phyloP scores from a whole-genome alignment of 441 rosid genomes.

The Corymbia calophylla region DNA sequence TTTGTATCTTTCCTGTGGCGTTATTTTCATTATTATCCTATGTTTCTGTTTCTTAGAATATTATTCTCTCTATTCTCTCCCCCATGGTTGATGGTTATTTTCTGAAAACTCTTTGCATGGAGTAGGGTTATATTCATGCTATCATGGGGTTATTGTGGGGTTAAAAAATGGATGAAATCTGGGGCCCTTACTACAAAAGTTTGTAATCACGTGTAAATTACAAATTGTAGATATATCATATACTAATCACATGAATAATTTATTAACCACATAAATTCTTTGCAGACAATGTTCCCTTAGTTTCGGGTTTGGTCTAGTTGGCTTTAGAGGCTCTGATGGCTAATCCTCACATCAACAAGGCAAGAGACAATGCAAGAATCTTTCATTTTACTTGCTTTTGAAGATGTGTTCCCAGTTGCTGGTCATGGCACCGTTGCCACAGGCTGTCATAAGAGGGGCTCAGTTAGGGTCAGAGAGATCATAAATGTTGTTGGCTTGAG shows the following conservation, averaged over 20 bases:
- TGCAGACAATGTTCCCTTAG: conserved; percentile 79
- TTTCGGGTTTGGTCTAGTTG: conserved; percentile 77
- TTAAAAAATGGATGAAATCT: neutral
- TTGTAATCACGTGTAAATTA: neutral
- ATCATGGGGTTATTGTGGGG: neutral
- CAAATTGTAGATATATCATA: neutral
- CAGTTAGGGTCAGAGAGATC: conserved; percentile 60
- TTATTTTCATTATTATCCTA: neutral
- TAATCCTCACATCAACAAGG: conserved; percentile 61
- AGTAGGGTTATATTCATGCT: neutral
- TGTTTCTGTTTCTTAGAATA: neutral
- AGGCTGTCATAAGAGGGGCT: conserved; percentile 88
- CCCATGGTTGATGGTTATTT: neutral
- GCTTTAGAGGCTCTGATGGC: conserved; percentile 80
- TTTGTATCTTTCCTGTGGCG: neutral
- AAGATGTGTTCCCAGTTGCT: conserved; percentile 82
- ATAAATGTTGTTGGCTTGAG: conserved; percentile 75
- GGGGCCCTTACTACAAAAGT: neutral
- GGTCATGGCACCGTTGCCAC: conserved; percentile 94
- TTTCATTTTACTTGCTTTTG: conserved; percentile 81
- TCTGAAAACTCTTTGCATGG: neutral
- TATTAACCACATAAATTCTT: conserved; percentile 54
- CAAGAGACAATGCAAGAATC: conserved; percentile 78
- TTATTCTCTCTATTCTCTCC: neutral
- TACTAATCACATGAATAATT: neutral